These are phyloP conservation scores for Myriosclerotinia curreyana DNA, from an alignment of 2,329 filamentous ascomycete genomes.

Conservation along the genomic window DNA sequence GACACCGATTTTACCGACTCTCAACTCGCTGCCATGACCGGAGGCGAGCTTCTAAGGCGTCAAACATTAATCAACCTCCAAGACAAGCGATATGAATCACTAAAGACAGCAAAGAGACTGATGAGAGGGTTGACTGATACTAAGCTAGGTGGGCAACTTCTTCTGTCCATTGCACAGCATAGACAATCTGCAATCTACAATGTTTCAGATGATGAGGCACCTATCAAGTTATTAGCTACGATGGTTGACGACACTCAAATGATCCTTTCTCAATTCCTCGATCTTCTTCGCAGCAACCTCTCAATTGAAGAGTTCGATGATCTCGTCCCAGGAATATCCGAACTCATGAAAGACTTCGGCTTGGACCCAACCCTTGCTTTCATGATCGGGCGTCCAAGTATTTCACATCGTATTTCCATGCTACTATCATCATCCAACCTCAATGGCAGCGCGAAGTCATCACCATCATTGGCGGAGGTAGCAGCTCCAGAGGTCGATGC, in stretches of 20 bases:
- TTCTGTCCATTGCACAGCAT: slow-evolving; percentile 90
- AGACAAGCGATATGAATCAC: slow-evolving; percentile 76
- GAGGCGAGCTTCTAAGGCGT: slow-evolving; percentile 73
- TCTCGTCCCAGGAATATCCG: slow-evolving; percentile 70
- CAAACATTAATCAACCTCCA: slow-evolving; percentile 77
- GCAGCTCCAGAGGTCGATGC: slow-evolving; percentile 42
- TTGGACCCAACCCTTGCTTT: slow-evolving; percentile 81
- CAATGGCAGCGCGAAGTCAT: slow-evolving; percentile 31
- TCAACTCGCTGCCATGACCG: slow-evolving; percentile 84
- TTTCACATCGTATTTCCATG: slow-evolving; percentile 60
- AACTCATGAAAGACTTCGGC: slow-evolving; percentile 74
- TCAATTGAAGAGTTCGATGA: slow-evolving; percentile 72
- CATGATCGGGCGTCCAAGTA: slow-evolving; percentile 71
- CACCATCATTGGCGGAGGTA: slow-evolving; percentile 16
- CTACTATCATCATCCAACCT: slow-evolving; percentile 24
- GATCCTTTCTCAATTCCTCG: slow-evolving; percentile 82
- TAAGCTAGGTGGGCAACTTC: slow-evolving; percentile 72
- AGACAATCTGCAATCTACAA: slow-evolving; percentile 81
- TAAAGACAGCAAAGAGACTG: slow-evolving; percentile 72
- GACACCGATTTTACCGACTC: slow-evolving; percentile 84
- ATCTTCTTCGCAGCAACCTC: slow-evolving; percentile 79
- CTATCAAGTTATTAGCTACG: slow-evolving; percentile 84
- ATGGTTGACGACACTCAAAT: slow-evolving; percentile 88
- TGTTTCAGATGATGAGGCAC: slow-evolving; percentile 66
- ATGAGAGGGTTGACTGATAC: slow-evolving; percentile 76